Conservation (phyloP, 2,329 filamentous ascomycete genomes). For the Graphiopsis chlorocephala region DNA sequence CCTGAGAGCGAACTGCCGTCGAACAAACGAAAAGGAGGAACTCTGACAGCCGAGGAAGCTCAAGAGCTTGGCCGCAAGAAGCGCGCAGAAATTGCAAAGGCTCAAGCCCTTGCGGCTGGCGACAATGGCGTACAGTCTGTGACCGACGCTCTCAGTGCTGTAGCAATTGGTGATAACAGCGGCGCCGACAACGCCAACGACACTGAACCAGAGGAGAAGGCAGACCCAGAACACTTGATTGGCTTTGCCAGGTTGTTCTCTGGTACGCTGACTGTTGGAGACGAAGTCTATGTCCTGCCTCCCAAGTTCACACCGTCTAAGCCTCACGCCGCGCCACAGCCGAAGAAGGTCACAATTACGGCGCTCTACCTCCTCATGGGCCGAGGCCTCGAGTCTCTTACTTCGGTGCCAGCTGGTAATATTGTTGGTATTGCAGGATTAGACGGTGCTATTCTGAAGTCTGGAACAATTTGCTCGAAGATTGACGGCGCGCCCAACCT, state of each 20-base stretch:
- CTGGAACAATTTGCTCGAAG: conserved; percentile 86
- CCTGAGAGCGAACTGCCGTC: conserved; percentile 88
- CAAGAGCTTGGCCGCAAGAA: conserved; percentile 83
- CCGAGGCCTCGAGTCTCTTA: conserved; percentile 75
- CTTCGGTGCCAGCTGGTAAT: conserved; percentile 84
- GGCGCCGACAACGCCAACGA: conserved; percentile 55
- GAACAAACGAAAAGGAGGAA: conserved; percentile 71
- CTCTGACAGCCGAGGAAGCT: conserved; percentile 84
- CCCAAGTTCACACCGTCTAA: conserved; percentile 88
- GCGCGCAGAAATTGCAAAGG: conserved; percentile 79
- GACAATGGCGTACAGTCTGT: conserved; percentile 55
- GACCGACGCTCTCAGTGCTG: conserved; percentile 58
- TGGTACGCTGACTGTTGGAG: conserved; percentile 82
- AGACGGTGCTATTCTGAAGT: conserved; percentile 91
- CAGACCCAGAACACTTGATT: conserved; percentile 82
- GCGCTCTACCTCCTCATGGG: conserved; percentile 97
- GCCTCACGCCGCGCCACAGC: conserved; percentile 68
- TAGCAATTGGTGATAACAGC: conserved; percentile 56
- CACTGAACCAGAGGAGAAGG: conserved; percentile 45
- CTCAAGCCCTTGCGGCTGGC: conserved; percentile 60
- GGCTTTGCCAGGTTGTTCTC: conserved; percentile 95
- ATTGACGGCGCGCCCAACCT: conserved; percentile 85
- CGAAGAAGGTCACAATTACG: conserved; percentile 78
- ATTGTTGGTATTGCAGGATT: conserved; percentile 93
- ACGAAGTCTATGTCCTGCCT: conserved; percentile 84